phyloP scores from a whole-genome alignment of 768 basidiomycete species.

The Suillus subluteus region DNA sequence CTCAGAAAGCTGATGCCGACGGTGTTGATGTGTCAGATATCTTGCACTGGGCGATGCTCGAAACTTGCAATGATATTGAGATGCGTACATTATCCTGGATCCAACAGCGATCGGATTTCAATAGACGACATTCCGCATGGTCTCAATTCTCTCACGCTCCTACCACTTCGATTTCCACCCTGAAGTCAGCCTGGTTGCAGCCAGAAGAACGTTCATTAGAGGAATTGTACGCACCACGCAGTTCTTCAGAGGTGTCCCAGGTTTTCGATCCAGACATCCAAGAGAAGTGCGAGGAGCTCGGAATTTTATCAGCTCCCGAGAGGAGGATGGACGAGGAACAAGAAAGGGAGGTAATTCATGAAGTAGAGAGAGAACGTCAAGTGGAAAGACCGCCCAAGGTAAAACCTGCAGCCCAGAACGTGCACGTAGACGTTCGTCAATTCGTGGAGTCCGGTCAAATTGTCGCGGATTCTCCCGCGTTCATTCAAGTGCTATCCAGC shows the following conservation, averaged over 20 bases:
- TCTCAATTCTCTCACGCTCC: slow-evolving; percentile 11
- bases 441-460: slow-evolving; percentile 37
- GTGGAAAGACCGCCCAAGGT: slow-evolving; percentile 39
- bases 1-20: slow-evolving; percentile 14
- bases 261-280: slow-evolving; percentile 14
- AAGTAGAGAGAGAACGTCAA: slow-evolving; percentile 46
- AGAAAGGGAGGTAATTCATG: slow-evolving; percentile 52
- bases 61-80: slow-evolving; percentile 47
- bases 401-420: slow-evolving; percentile 23
- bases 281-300: slow-evolving; percentile 23
- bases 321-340: slow-evolving; percentile 49
- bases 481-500: slow-evolving; percentile 22
- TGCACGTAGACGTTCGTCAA: slow-evolving; percentile 23
- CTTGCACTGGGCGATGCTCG: slow-evolving; percentile 46
- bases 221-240: slow-evolving; percentile 34
- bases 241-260: not conserved
- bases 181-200: slow-evolving; percentile 41
- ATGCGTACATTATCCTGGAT: slow-evolving; percentile 45
- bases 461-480: slow-evolving; percentile 18
- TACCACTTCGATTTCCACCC: not conserved
- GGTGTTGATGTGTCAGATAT: slow-evolving; percentile 33
- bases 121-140: slow-evolving; percentile 24
- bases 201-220: slow-evolving; percentile 44
- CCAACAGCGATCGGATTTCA: slow-evolving; percentile 36
- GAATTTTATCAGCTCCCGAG: slow-evolving; percentile 19